Base-by-base conservation (phyloP, 2,329 filamentous ascomycete species). In the Emergomyces pasteurianus region DNA sequence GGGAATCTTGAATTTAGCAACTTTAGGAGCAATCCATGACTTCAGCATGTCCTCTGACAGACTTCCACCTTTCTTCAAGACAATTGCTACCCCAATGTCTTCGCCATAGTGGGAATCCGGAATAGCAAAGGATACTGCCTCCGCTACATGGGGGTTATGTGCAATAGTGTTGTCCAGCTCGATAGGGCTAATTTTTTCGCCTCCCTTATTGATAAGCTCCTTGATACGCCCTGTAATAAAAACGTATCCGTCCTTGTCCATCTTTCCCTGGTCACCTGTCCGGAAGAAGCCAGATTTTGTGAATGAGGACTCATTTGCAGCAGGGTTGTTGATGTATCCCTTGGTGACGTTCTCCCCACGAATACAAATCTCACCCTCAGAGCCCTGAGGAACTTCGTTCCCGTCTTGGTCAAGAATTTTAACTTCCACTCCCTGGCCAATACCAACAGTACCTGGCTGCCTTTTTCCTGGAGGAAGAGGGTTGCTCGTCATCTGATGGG, bases 141-240 rank as follows among this genome's bases (percentile, higher is more conserved):
- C 90, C 1, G 82, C 80, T 1, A 94, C 82, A 42, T 84, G 82
- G 10, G 87, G 83, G 70, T 92, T 84, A 61, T 87, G 81, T n/a
- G 86, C 81, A 34, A 95, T 78, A 14, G 88, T 84, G 66, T 95
- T 94, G 74, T 95, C 90, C 40, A 95, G 80, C 76, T 95, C 90
- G 60, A 94, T 92, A 1, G 90, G 90, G 66, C 85, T 89, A 71
- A 95, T 94, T 78, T 94, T 94, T 78, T 95, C 90, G 62, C 90
- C 90, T 60, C 88, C 89, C 75, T 92, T 92, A 76, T 95, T 78
- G 79, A 95, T 95, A 58, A 95, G 80, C 75, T 95, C 90, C 80
- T 95, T 95, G 77, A 95, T 95, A 59, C 90, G 82, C n/a, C 90
- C 90, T 0, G 90, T 95, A 74, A 95, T 92, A 69, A 89, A 81